A percentile compares a stretch with the other conserved stretches of the same genome.
These are phyloP conservation scores for Quercus dentata DNA, from an alignment of 306 rosid genomes.

Conservation along the genomic window DNA sequence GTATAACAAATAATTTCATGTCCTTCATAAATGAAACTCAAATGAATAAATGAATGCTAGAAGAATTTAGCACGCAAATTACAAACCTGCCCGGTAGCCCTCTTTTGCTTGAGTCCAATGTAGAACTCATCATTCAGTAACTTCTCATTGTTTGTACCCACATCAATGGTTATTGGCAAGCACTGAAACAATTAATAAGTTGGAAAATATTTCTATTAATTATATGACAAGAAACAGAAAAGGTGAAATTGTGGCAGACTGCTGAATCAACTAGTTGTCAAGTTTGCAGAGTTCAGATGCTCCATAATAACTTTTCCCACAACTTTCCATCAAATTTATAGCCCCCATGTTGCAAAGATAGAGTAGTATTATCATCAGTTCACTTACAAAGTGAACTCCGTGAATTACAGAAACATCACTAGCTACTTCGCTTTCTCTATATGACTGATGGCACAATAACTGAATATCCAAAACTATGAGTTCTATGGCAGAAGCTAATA, in stretches of 20 bases:
- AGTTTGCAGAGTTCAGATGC: background rate
- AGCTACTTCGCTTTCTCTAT: background rate
- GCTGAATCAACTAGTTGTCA: background rate
- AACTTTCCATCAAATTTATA: background rate
- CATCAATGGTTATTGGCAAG: constrained; percentile 97
- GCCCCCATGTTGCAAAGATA: background rate
- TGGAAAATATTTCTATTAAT: background rate
- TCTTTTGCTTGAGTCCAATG: constrained; percentile 86
- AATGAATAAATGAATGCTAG: constrained; percentile 7
- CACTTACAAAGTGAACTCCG: background rate
- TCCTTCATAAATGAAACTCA: constrained; percentile 3
- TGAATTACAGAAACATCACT: background rate
- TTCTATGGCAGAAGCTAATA: background rate
- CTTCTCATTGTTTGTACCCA: constrained; percentile 91
- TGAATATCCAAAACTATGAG: background rate
- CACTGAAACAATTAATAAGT: constrained; percentile 55
- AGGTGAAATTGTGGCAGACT: background rate
- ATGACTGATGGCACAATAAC: background rate
- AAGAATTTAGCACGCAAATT: constrained; percentile 1
- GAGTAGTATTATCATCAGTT: background rate
- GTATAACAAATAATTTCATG: background rate
- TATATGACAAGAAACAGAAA: constrained; percentile 6
- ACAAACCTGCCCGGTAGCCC: constrained; percentile 88
- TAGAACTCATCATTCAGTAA: constrained; percentile 86
- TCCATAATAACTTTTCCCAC: background rate